phyloP scores from a whole-genome alignment of 2,329 filamentous ascomycete genomes.

The Cryphonectria radicalis region DNA sequence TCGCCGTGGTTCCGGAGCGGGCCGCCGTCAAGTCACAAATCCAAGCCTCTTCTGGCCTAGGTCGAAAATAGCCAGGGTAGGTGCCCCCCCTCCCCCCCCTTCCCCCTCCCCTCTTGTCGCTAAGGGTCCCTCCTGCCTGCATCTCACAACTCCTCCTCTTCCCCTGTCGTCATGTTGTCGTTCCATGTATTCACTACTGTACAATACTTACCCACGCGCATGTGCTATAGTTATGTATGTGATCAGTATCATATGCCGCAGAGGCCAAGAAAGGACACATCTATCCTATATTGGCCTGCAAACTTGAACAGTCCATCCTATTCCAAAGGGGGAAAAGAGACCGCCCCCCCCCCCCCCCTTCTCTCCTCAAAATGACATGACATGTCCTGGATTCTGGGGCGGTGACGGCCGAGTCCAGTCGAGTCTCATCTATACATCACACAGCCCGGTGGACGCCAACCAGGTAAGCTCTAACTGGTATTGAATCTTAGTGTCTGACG shows the following conservation, averaged over 20 bases:
- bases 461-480: neutral
- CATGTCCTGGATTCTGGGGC: neutral
- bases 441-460: neutral
- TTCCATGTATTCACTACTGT: neutral
- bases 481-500: neutral
- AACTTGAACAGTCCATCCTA: neutral
- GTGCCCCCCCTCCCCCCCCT: neutral
- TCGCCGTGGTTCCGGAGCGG: slow-evolving; percentile 6
- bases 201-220: neutral
- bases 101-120: neutral
- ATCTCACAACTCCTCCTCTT: neutral
- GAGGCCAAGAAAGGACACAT: neutral
- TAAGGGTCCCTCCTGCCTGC: neutral
- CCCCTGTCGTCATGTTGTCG: neutral
- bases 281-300: neutral
- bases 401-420: neutral
- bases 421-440: neutral
- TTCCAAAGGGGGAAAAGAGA: neutral
- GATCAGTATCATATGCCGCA: neutral
- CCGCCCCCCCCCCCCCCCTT: neutral
- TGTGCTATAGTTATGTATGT: neutral
- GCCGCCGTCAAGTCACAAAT: neutral
- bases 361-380: neutral
- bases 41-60: slow-evolving; percentile 8
- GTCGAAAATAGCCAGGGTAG: neutral